phyloP scores from a whole-genome alignment of 345 rosid species.

The Citrus sinensis region DVS_A1.0 CM039169.1:19505001-19505500 shows the following conservation, averaged over 20 bases:
- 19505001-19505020: background rate
- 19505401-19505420: background rate
- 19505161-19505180: background rate
- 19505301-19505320: background rate
- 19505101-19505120: background rate
- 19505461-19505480: background rate
- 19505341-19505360: background rate
- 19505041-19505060: background rate
- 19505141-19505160: background rate
- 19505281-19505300: background rate
- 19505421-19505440: background rate
- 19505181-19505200: background rate
- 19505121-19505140: background rate
- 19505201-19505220: background rate
- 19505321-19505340: background rate
- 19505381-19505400: background rate
- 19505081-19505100: background rate
- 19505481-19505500: background rate
- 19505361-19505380: background rate
- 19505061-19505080: background rate
- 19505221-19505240: background rate
- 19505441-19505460: background rate
- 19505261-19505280: background rate
- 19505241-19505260: background rate
- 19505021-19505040: background rate